These are phyloP conservation scores for Phytophthora boehmeriae DNA, from an alignment of 352 stramenopile species.

Conservation along the genomic window DNA sequence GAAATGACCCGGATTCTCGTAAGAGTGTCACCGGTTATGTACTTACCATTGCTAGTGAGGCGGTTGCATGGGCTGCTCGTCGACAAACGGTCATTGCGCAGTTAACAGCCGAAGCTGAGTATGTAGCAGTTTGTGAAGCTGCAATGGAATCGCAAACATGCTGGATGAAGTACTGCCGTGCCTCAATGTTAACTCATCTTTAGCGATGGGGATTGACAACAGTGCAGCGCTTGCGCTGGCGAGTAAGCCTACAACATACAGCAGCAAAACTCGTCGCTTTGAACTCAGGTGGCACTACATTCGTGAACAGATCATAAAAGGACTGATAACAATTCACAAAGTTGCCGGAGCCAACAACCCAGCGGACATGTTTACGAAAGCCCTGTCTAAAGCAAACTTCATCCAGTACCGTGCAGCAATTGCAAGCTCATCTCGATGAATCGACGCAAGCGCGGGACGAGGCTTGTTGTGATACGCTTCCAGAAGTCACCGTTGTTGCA, in stretches of 20 bases:
- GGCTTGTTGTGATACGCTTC: not conserved
- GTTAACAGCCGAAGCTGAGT: conserved; percentile 23
- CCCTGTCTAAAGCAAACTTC: not conserved
- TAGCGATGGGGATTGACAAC: conserved; percentile 17
- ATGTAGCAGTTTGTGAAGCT: conserved; percentile 11
- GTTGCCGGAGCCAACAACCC: not conserved
- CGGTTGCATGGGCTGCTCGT: conserved; percentile 8
- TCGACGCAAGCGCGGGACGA: not conserved
- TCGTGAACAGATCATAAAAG: not conserved
- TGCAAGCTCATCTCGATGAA: not conserved
- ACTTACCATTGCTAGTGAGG: conserved; percentile 11
- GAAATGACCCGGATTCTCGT: conserved; percentile 14
- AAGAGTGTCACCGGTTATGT: conserved; percentile 24
- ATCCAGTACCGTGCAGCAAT: not conserved
- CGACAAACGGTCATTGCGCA: conserved; percentile 17
- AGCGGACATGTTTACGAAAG: not conserved
- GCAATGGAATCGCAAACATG: conserved; percentile 22
- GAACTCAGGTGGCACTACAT: conserved; percentile 2
- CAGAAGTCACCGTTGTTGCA: no score
- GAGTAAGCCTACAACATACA: conserved; percentile 15
- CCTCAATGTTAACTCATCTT: not conserved
- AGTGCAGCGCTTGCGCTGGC: conserved; percentile 10
- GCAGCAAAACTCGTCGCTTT: conserved; percentile 3
- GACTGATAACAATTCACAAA: not conserved
- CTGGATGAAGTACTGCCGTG: conserved; percentile 13